These are phyloP conservation scores for Cicer arietinum DNA, from an alignment of 306 rosid species.

Conservation along the genomic window DNA sequence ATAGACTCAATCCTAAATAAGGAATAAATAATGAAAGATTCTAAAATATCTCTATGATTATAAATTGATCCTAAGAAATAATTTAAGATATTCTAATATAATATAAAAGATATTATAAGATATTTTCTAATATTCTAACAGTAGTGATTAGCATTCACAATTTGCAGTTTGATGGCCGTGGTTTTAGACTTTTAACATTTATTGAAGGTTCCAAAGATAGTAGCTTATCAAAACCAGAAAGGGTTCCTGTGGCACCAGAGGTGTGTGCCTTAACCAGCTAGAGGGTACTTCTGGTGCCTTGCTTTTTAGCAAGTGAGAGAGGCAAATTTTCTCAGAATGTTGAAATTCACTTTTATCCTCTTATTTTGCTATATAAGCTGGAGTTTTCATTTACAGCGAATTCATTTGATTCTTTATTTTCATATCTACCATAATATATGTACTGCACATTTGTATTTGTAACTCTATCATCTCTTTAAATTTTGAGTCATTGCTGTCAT, in stretches of 20 bases:
- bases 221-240: not conserved
- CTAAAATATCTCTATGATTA: too few relatives aligned
- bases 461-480: conserved; percentile 15
- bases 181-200: too few relatives aligned
- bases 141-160: too few relatives aligned
- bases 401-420: conserved; percentile 17
- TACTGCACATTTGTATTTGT: conserved; percentile 28
- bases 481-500: conserved; percentile 34
- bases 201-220: not conserved
- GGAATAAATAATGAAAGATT: too few relatives aligned
- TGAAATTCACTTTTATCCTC: conserved; percentile 15
- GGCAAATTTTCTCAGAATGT: not conserved
- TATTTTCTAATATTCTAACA: too few relatives aligned
- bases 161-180: too few relatives aligned
- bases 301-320: conserved; percentile 7
- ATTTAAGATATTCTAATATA: too few relatives aligned
- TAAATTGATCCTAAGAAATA: too few relatives aligned
- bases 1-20: too few relatives aligned
- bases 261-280: not conserved
- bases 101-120: too few relatives aligned
- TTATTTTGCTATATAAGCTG: not conserved
- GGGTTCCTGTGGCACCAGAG: not conserved
- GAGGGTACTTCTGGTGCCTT: conserved; percentile 15
- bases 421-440: conserved; percentile 25
- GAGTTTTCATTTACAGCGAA: conserved; percentile 16